These are phyloP conservation scores for Acer campestre DNA, from an alignment of 345 rosid species.

Conservation along the genomic window DNA sequence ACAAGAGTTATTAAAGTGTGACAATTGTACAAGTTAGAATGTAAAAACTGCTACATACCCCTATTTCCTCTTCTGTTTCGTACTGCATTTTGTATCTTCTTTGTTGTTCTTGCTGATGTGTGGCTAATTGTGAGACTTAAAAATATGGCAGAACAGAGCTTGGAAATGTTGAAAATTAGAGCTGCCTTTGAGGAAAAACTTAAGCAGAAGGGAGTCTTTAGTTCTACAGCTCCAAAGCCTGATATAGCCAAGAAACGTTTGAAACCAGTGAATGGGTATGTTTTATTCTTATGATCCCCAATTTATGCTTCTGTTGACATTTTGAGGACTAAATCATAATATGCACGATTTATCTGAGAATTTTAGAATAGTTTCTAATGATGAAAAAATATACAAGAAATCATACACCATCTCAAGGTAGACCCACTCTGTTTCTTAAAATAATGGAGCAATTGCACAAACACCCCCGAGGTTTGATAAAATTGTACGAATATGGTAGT, in stretches of 20 bases:
- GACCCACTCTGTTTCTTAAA: no score
- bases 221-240: slow-evolving; percentile 46
- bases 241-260: slow-evolving; percentile 50
- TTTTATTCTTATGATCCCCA: background rate
- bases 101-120: slow-evolving; percentile 7
- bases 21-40: no score
- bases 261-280: slow-evolving; percentile 66
- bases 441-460: no score
- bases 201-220: slow-evolving; percentile 59
- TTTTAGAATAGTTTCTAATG: no score
- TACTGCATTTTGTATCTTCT: background rate
- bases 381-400: no score
- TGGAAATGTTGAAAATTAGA: slow-evolving; percentile 81
- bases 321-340: slow-evolving; percentile 9
- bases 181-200: slow-evolving; percentile 84
- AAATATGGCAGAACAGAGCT: slow-evolving; percentile 67
- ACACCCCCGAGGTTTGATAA: no score
- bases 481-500: no score
- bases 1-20: no score
- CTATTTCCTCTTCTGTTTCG: no score
- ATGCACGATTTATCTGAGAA: no score
- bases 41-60: no score
- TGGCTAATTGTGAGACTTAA: slow-evolving; percentile 21
- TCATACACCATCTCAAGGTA: no score
- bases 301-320: slow-evolving; percentile 22